phyloP scores from a whole-genome alignment of 2,329 filamentous ascomycete species.

The Fusarium vanettenii region DNA sequence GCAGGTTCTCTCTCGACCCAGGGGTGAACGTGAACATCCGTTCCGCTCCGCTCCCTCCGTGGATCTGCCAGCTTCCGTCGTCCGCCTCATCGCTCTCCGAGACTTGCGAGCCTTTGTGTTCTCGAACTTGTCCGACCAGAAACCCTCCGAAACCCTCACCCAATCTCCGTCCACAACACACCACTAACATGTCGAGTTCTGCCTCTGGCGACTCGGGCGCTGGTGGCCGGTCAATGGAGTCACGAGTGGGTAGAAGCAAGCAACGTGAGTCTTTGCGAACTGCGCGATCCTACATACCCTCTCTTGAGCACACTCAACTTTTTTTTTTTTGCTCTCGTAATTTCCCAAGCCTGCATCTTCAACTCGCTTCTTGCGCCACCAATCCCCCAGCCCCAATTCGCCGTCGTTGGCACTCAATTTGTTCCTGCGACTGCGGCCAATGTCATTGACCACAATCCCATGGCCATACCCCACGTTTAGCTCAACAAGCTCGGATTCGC shows the following conservation, averaged over 20 bases:
- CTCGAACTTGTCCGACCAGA: constrained; percentile 23
- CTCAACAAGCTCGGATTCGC: constrained; percentile 6
- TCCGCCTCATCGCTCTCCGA: constrained; percentile 25
- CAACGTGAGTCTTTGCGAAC: constrained; percentile 73
- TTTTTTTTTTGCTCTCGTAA: neutral
- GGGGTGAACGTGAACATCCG: constrained; percentile 37
- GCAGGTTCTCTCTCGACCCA: constrained; percentile 44
- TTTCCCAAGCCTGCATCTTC: neutral
- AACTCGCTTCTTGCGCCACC: constrained; percentile 5
- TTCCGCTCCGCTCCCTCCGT: constrained; percentile 39
- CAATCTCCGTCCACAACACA: constrained; percentile 33
- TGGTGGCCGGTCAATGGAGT: constrained; percentile 71
- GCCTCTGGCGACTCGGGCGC: constrained; percentile 49
- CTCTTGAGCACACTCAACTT: neutral
- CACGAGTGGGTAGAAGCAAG: constrained; percentile 80
- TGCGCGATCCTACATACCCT: constrained; percentile 6
- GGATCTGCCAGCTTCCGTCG: constrained; percentile 25
- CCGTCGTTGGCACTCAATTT: constrained; percentile 4
- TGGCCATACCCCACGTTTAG: neutral
- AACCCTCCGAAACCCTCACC: constrained; percentile 20
- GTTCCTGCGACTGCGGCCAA: constrained; percentile 12
- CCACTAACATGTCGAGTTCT: constrained; percentile 50
- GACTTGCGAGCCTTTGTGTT: constrained; percentile 22
- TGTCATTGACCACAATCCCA: constrained; percentile 10
- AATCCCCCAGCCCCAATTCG: neutral